Evolutionary conservation across 768 basidiomycete genomes (phyloP), one percentile per base, ranked within the genome.

Genomic region (Boletus rubescentipes): DNA sequence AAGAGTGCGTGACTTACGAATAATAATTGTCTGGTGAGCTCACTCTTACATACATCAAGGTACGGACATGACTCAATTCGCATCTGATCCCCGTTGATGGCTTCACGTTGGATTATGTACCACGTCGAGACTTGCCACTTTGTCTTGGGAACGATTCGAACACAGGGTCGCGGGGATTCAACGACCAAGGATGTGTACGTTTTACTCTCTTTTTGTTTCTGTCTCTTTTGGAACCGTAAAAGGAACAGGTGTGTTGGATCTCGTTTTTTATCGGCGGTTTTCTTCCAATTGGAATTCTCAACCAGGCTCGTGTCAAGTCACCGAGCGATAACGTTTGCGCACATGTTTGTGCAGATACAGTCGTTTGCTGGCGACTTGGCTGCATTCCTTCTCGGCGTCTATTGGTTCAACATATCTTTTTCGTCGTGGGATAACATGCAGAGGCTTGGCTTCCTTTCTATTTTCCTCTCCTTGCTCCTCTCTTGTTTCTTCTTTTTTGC

Each of bases 1-100:
- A 43, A 47, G 36, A 10, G 20, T 16, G 42, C 8, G 20, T 16
- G 42, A 38, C 38, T 35, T 55, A 20, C 10, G 30, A 44, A n/a
- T n/a, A n/a, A n/a, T n/a, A n/a, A 39, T 59, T 41, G 31, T 20
- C 44, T 31, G 29, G 35, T 38, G 35, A 34, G 51, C 20, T 38
- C 30, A 23, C 40, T 29, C 41, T 60, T 61, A 62, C 60, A 53
- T 62, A 59, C 61, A 44, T 37, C 12, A 21, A 54, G 59, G 49
- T 47, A 47, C 46, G 57, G n/a, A 4, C 16, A 10, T 34, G 52
- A 46, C 21, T 55, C 45, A 20, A 23, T 30, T 46, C 38, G 49
- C 50, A 63, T 60, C 61, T 60, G 58, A 64, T 57, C 62, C 58
- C 62, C 62, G 54, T 57, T 46, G 53, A 61, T 52, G 47, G 14